phyloP scores from a whole-genome alignment of 2,329 filamentous ascomycete genomes.

The Paecilomyces niveus region DNA sequence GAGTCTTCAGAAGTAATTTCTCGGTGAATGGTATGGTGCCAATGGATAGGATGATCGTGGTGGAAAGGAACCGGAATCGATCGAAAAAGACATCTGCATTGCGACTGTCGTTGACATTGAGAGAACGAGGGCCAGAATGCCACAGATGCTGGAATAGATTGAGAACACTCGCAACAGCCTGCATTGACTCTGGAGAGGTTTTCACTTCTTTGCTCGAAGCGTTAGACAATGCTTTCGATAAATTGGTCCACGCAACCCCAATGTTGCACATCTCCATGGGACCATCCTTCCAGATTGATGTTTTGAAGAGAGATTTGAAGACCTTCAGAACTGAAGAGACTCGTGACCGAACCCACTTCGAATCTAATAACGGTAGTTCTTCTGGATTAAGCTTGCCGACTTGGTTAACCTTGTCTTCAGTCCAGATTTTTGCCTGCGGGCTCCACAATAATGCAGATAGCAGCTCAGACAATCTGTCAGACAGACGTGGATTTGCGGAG shows the following conservation, averaged over 20 bases:
- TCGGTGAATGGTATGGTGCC: constrained; percentile 45
- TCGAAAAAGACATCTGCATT: constrained; percentile 36
- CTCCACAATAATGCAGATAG: constrained; percentile 60
- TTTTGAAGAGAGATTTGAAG: constrained; percentile 47
- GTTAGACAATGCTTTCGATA: constrained; percentile 54
- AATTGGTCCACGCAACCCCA: constrained; percentile 54
- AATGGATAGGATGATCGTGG: constrained; percentile 43
- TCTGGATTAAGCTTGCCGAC: constrained; percentile 52
- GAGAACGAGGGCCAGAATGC: constrained; percentile 44
- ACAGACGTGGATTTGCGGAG: constrained; percentile 42
- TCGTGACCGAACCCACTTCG: constrained; percentile 78
- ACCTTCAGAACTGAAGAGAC: constrained; percentile 57
- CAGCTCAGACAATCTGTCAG: constrained; percentile 59
- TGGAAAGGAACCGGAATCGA: constrained; percentile 46
- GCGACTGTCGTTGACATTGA: constrained; percentile 22
- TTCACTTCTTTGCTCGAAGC: constrained; percentile 79
- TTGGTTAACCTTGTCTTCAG: constrained; percentile 62
- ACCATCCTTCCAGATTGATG: constrained; percentile 42
- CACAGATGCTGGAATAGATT: constrained; percentile 64
- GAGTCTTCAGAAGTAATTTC: constrained; percentile 45
- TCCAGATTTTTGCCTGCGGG: constrained; percentile 57
- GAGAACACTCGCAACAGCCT: constrained; percentile 67
- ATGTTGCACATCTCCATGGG: constrained; percentile 36
- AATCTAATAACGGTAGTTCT: constrained; percentile 78
- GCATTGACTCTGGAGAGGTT: constrained; percentile 72